These are phyloP conservation scores for Syzygium grande DNA, from an alignment of 345 rosid species.

Conservation along the genomic window DNA sequence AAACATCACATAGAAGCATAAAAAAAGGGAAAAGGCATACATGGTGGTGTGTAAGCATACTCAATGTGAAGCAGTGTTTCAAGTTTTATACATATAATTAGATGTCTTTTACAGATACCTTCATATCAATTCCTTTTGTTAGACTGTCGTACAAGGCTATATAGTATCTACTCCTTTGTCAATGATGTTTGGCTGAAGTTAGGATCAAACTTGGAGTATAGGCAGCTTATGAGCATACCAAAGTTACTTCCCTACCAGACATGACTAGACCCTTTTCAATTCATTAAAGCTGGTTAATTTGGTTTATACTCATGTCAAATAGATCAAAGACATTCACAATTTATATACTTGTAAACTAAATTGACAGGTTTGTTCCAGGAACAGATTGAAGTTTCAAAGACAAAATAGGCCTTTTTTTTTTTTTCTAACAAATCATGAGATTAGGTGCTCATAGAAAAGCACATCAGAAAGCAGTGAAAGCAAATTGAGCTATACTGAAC, in stretches of 20 bases:
- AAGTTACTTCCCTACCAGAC: background rate
- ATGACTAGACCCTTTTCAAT: background rate
- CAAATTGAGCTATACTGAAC: background rate
- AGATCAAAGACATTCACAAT: background rate
- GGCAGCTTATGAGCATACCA: background rate
- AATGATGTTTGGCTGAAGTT: background rate
- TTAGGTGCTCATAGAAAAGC: background rate
- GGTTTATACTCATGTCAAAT: background rate
- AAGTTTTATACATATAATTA: background rate
- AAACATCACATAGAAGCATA: background rate
- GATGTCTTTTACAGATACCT: background rate
- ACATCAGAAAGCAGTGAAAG: background rate
- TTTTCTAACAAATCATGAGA: background rate
- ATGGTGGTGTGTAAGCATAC: background rate
- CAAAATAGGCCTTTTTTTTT: background rate
- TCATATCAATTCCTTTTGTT: background rate
- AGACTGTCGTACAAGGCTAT: background rate
- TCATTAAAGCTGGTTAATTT: background rate
- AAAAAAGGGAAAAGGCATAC: background rate
- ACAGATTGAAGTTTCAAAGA: background rate
- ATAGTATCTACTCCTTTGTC: background rate
- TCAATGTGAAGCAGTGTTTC: background rate
- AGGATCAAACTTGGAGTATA: background rate
- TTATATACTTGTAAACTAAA: background rate
- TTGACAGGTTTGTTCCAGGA: background rate